A percentile compares a stretch with the other conserved stretches of the same genome.
phyloP scores from a whole-genome alignment of 1,139 yeast species.

The Lodderomyces oxycetoniae region DNA sequence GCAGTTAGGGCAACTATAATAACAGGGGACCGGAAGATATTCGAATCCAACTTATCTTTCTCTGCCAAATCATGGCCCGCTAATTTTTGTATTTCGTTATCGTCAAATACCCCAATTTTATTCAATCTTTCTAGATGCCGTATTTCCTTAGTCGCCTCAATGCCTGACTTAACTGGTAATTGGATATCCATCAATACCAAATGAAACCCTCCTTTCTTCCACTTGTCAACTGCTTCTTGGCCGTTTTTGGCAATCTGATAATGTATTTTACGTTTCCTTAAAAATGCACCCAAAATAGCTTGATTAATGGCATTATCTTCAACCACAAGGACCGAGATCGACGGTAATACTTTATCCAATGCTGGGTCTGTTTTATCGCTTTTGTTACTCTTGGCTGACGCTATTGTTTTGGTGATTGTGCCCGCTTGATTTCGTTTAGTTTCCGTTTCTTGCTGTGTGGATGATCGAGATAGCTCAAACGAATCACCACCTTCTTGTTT shows the following conservation, averaged over 20 bases:
- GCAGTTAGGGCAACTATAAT: constrained; percentile 96
- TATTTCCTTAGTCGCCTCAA: constrained; percentile 41
- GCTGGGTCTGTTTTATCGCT: constrained; percentile 18
- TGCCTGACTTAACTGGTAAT: constrained; percentile 53
- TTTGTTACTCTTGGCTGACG: constrained; percentile 1
- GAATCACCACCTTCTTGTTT: background rate
- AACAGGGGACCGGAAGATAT: constrained; percentile 78
- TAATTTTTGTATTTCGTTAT: constrained; percentile 29
- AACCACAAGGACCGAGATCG: constrained; percentile 84
- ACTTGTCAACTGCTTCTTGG: constrained; percentile 43
- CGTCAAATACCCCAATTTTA: constrained; percentile 75
- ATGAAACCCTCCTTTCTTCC: constrained; percentile 40
- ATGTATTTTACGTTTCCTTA: constrained; percentile 79
- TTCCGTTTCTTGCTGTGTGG: too few species aligned
- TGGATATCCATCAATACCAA: constrained; percentile 53
- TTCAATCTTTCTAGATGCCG: constrained; percentile 77
- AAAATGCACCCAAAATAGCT: constrained; percentile 87
- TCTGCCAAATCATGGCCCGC: constrained; percentile 23
- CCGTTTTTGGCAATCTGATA: constrained; percentile 68
- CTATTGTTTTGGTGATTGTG: background rate
- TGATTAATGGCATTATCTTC: constrained; percentile 96
- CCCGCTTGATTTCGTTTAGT: too few species aligned
- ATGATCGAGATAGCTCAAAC: too few species aligned
- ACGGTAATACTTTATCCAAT: constrained; percentile 58
- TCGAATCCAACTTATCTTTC: constrained; percentile 49